Evolutionary conservation across 2,329 filamentous ascomycete genomes (phyloP).

Genomic region (Ascochyta koolunga): DNA sequence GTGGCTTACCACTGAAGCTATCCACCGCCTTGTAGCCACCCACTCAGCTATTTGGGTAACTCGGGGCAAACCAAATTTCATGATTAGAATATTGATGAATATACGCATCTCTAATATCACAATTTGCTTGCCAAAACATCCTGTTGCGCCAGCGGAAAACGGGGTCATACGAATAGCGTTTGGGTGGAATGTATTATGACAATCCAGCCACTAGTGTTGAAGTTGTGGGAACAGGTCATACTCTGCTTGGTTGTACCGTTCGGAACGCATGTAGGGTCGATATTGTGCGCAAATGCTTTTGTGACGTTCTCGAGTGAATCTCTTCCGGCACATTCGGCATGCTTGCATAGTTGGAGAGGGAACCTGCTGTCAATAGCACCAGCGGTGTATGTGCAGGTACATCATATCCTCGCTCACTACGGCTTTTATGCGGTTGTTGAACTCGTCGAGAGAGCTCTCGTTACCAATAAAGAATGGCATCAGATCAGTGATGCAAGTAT

Average conservation of each 20-base stretch:
- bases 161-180: slow-evolving; percentile 7
- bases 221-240: not conserved
- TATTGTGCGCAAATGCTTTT: no score
- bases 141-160: slow-evolving; percentile 14
- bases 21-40: slow-evolving; percentile 11
- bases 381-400: slow-evolving; percentile 11
- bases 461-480: no score
- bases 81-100: slow-evolving; percentile 5
- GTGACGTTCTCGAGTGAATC: not conserved
- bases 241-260: no score
- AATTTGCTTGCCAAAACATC: slow-evolving; percentile 17
- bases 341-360: slow-evolving; percentile 1
- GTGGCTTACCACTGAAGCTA: slow-evolving; percentile 3
- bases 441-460: no score
- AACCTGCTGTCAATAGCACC: slow-evolving; percentile 11
- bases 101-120: slow-evolving; percentile 15
- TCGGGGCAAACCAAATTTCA: slow-evolving; percentile 7
- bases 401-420: no score
- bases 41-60: slow-evolving; percentile 3
- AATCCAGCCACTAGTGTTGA: slow-evolving; percentile 47
- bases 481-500: no score
- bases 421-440: no score
- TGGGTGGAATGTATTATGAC: slow-evolving; percentile 28
- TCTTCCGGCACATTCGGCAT: not conserved
- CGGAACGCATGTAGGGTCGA: no score